Evolutionary conservation across 441 rosid genomes (phyloP).

Genomic region (Corymbia citriodora): DNA sequence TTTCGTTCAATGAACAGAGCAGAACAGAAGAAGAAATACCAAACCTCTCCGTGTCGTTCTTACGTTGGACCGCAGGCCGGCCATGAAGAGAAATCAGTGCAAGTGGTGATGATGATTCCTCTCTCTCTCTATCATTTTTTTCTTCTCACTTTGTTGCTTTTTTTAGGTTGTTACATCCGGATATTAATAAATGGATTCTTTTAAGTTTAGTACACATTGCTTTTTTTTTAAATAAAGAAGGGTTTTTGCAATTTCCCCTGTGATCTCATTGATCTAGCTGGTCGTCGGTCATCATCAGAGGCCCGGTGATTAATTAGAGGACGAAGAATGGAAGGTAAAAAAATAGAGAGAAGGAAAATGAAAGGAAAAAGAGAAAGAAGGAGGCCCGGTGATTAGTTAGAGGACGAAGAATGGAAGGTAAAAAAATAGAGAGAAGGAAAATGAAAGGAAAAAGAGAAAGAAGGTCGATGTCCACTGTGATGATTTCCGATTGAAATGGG

Average conservation of each 20-base stretch:
- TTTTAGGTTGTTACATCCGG: neutral
- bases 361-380: too few relatives aligned
- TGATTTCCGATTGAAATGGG: too few relatives aligned
- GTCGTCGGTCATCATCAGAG: too few relatives aligned
- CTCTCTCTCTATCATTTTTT: neutral
- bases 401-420: too few relatives aligned
- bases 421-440: too few relatives aligned
- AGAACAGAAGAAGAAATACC: too few relatives aligned
- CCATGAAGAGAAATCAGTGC: neutral
- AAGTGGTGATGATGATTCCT: neutral
- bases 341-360: too few relatives aligned
- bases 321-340: too few relatives aligned
- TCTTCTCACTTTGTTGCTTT: neutral
- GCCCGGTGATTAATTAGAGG: too few relatives aligned
- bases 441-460: too few relatives aligned
- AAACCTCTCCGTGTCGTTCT: neutral
- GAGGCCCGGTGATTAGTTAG: too few relatives aligned
- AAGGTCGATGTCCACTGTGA: too few relatives aligned
- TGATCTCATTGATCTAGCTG: neutral
- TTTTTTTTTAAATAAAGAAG: neutral
- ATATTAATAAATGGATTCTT: neutral
- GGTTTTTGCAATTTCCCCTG: neutral
- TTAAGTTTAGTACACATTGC: neutral
- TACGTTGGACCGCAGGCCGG: neutral
- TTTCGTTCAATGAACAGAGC: neutral